Evolutionary conservation across 768 basidiomycete species (phyloP).

Genomic region (Mycena sanguinolenta): DNA sequence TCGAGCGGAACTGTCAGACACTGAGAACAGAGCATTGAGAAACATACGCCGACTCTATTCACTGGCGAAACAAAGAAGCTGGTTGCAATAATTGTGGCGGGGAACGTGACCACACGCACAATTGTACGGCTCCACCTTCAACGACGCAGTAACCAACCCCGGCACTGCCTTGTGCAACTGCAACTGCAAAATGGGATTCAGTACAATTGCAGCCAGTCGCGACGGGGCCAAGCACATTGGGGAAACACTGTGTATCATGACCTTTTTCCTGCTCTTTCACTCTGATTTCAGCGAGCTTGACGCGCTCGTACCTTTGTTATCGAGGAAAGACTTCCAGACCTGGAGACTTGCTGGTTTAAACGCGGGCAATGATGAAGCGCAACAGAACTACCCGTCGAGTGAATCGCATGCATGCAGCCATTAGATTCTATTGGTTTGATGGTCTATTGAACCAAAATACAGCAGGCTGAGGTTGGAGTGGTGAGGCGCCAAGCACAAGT

Average conservation of each 20-base stretch:
- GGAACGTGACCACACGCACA: slow-evolving; percentile 55
- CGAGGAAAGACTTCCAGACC: slow-evolving; percentile 89
- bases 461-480: too few relatives aligned
- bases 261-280: slow-evolving; percentile 55
- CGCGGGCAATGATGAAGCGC: too few relatives aligned
- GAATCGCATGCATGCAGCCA: slow-evolving; percentile 29
- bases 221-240: slow-evolving; percentile 62
- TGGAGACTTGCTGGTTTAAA: slow-evolving; percentile 40
- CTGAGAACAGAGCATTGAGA: background rate
- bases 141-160: slow-evolving; percentile 75
- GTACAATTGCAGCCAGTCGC: background rate
- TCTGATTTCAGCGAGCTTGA: background rate
- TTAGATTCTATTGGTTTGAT: background rate
- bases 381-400: slow-evolving; percentile 19
- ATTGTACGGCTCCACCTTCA: slow-evolving; percentile 83
- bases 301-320: slow-evolving; percentile 69
- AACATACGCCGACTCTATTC: slow-evolving; percentile 83
- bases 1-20: slow-evolving; percentile 4
- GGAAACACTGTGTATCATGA: slow-evolving; percentile 85
- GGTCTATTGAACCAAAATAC: too few relatives aligned
- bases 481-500: background rate
- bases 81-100: background rate
- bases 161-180: slow-evolving; percentile 68
- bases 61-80: slow-evolving; percentile 56
- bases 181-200: background rate